Conservation (phyloP, 2,329 filamentous ascomycete genomes). For the Phaeosphaeriaceae sp. region DNA sequence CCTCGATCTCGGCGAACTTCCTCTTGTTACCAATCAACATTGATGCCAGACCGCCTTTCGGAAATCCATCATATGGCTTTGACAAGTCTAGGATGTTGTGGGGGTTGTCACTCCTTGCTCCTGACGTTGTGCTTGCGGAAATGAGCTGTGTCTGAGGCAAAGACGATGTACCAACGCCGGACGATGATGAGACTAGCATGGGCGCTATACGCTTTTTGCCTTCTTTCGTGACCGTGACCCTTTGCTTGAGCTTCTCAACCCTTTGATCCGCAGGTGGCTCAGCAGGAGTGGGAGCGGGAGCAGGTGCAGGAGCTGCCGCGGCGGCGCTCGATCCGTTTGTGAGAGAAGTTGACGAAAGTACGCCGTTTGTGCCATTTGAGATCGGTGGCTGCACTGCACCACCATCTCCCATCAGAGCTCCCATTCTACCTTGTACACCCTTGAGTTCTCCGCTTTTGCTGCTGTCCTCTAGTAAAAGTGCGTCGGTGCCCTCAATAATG, state of each 20-base stretch:
- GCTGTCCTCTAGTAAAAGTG: conserved; percentile 83
- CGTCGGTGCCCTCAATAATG: conserved; percentile 90
- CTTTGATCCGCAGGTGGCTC: conserved; percentile 59
- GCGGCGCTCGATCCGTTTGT: conserved; percentile 58
- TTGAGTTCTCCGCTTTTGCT: conserved; percentile 91
- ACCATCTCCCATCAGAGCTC: conserved; percentile 93
- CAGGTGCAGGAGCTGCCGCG: conserved; percentile 7
- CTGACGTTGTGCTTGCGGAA: conserved; percentile 70
- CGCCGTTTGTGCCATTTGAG: conserved; percentile 63
- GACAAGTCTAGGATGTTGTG: conserved; percentile 88
- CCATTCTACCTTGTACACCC: conserved; percentile 94
- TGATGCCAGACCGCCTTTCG: conserved; percentile 83
- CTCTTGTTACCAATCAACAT: conserved; percentile 94
- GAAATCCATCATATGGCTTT: conserved; percentile 91
- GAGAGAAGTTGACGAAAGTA: conserved; percentile 50
- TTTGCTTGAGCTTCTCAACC: conserved; percentile 78
- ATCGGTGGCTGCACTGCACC: conserved; percentile 51
- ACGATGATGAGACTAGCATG: conserved; percentile 83
- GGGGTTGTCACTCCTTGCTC: conserved; percentile 72
- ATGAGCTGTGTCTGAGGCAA: conserved; percentile 88
- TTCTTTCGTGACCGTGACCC: conserved; percentile 94
- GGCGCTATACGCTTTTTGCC: conserved; percentile 96
- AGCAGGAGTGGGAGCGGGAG: conserved; percentile 17
- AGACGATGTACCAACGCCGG: conserved; percentile 84
- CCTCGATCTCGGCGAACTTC: conserved; percentile 75